Base-by-base conservation (phyloP, 768 basidiomycete genomes). In the Auricularia heimuer region DNA sequence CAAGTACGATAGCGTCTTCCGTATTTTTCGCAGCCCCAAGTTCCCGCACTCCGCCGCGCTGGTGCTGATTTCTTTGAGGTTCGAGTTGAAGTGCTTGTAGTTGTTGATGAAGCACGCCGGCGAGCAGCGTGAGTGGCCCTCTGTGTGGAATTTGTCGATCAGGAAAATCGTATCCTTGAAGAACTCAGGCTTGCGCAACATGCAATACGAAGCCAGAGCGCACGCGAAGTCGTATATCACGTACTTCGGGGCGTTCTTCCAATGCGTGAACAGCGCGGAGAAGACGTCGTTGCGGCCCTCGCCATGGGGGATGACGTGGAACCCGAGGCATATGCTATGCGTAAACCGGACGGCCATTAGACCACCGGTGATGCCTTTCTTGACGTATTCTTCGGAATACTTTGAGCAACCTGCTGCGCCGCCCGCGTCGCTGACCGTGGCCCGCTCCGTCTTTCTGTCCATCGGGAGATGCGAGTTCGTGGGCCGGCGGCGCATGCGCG, bases 271-370 rank as follows among this genome's bases (percentile, higher is more conserved):
- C 1, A 79, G 67, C 0, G 78, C 77, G 1, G 74, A 77, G 64
- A 79, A 79, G 0, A 78, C 75, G 67, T 78, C 75, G 64, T 79
- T 77, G 1, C 74, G 47, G 3, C 77, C 77, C 66, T 78, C 77
- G 1, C 69, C 73, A 10, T 67, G 51, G 0, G 76, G 77, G 21
- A 78, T 79, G 64, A 18, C 18, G 18, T 54, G 51, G 18, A 54
- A 54, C 51, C 51, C 51, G 18, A 54, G 29, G 51, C 51, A 54
- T 7, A 54, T 29, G 51, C 18, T 18, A 18, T 54, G 51, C 29
- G 51, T 18, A 18, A 7, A 54, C 51, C 51, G 18, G 18, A 29
- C 51, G 29, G 51, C 51, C 51, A 54, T 54, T 7, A 54, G 18
- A 54, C 51, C 51, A 18, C 51, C 29, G 10, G 51, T 54, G 18